Conservation (phyloP, 2,329 filamentous ascomycete genomes). For the Microthyrium microscopicum region DNA sequence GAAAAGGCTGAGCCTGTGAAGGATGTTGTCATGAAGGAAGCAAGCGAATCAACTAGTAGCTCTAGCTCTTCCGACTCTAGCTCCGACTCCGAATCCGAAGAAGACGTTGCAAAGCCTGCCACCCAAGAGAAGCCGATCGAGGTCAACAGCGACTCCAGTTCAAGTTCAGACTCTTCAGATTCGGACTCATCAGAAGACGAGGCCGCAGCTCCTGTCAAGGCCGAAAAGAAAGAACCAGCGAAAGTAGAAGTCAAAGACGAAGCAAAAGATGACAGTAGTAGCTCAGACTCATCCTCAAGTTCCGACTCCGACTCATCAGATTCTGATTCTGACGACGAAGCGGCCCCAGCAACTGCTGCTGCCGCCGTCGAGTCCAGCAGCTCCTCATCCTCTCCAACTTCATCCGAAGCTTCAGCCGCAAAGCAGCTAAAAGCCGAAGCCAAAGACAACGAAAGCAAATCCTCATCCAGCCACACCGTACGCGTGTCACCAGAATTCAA, state of each 20-base stretch:
- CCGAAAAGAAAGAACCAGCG: neutral
- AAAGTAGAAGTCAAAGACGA: neutral
- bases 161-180: slow-evolving; percentile 5
- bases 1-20: slow-evolving; percentile 1
- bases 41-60: neutral
- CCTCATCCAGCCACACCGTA: slow-evolving; percentile 10
- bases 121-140: neutral
- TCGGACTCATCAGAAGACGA: slow-evolving; percentile 1
- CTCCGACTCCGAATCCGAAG: slow-evolving; percentile 2
- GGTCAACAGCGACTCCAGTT: slow-evolving; percentile 4
- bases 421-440: slow-evolving; percentile 11
- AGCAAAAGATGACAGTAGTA: neutral
- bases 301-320: slow-evolving; percentile 1
- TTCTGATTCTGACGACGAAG: neutral
- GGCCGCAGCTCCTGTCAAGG: neutral
- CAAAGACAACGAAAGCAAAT: no score
- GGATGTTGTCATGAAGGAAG: neutral
- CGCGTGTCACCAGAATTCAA: slow-evolving; percentile 17
- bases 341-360: neutral
- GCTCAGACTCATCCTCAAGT: neutral
- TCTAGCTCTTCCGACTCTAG: slow-evolving; percentile 13
- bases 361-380: neutral
- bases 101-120: neutral
- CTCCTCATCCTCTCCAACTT: slow-evolving; percentile 1
- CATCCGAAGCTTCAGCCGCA: slow-evolving; percentile 13